A percentile compares a stretch with the other conserved stretches of the same genome.
These are phyloP conservation scores for Penicillium simplicissimum DNA, from an alignment of 495 filamentous ascomycete species.

Conservation along the genomic window DNA sequence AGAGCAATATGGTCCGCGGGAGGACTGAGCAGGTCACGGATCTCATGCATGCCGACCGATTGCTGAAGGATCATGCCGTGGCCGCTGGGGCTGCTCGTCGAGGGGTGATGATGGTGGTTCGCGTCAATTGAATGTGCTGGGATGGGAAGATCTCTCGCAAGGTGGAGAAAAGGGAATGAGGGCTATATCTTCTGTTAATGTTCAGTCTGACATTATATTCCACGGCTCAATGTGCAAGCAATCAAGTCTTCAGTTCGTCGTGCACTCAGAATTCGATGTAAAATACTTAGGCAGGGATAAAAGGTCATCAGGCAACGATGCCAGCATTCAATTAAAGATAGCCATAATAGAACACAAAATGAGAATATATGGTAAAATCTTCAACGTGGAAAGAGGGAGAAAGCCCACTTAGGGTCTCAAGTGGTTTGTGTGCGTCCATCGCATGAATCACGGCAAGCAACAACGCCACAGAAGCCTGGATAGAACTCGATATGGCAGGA, in stretches of 20 bases:
- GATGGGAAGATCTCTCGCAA: not conserved
- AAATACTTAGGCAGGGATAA: too few relatives aligned
- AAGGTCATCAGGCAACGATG: not conserved
- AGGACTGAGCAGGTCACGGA: slow-evolving; percentile 36
- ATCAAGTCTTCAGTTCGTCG: not conserved
- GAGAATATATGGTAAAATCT: not conserved
- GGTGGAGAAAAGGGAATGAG: not conserved
- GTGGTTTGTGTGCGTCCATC: not conserved
- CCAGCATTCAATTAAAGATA: not conserved
- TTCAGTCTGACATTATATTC: not conserved
- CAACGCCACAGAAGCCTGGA: not conserved
- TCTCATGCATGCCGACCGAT: slow-evolving; percentile 30
- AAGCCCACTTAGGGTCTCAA: not conserved
- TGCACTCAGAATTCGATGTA: not conserved
- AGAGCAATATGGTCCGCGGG: slow-evolving; percentile 34
- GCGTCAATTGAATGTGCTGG: slow-evolving; percentile 27
- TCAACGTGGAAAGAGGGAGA: not conserved
- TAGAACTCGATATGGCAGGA: not conserved
- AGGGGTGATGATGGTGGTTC: slow-evolving; percentile 40
- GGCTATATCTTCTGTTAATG: not conserved
- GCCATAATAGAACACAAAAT: not conserved
- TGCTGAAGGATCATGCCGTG: slow-evolving; percentile 32
- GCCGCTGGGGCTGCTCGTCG: slow-evolving; percentile 28
- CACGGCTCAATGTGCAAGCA: not conserved
- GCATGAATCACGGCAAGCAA: not conserved